Percentiles rank a stretch among this genome's conserved stretches.
These are phyloP conservation scores for Ganoderma lingzhi DNA, from an alignment of 1,284 basidiomycete species.

Conservation along the genomic window DNA sequence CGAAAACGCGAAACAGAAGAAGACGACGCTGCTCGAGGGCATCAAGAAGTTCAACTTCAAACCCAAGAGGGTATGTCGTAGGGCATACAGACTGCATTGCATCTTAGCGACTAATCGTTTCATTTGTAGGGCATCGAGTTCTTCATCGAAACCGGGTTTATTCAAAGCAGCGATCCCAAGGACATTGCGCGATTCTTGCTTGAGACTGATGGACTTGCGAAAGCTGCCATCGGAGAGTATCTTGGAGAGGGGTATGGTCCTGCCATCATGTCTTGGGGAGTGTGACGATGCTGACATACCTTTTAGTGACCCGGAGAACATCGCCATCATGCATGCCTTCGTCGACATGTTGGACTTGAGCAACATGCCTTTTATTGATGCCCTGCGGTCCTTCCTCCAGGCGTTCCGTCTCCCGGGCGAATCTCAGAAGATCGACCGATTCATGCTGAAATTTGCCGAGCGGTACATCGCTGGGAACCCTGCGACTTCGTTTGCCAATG, in stretches of 20 bases:
- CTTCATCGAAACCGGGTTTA: slow-evolving; percentile 90
- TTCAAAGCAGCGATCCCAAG: slow-evolving; percentile 75
- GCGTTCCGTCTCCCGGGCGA: slow-evolving; percentile 96
- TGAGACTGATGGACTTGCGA: slow-evolving; percentile 92
- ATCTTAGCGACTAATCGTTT: background rate
- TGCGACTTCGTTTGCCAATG: slow-evolving; percentile 84
- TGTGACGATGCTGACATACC: slow-evolving; percentile 26
- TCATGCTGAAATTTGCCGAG: slow-evolving; percentile 98
- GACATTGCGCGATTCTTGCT: slow-evolving; percentile 92
- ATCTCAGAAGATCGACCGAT: slow-evolving; percentile 98
- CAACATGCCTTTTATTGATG: slow-evolving; percentile 85
- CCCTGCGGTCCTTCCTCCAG: slow-evolving; percentile 88
- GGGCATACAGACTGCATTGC: background rate
- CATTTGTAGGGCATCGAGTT: slow-evolving; percentile 83
- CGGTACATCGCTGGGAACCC: slow-evolving; percentile 90
- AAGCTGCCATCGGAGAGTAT: slow-evolving; percentile 97
- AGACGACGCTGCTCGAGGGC: slow-evolving; percentile 94
- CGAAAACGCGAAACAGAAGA: slow-evolving; percentile 97
- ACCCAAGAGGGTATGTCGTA: slow-evolving; percentile 78
- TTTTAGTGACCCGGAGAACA: slow-evolving; percentile 82
- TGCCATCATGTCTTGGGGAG: slow-evolving; percentile 5
- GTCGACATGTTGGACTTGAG: slow-evolving; percentile 91
- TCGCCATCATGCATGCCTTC: slow-evolving; percentile 96
- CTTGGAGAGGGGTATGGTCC: slow-evolving; percentile 89
- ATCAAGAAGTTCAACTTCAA: slow-evolving; percentile 99